phyloP scores from a whole-genome alignment of 306 rosid genomes.

The Inga laurina region DNA sequence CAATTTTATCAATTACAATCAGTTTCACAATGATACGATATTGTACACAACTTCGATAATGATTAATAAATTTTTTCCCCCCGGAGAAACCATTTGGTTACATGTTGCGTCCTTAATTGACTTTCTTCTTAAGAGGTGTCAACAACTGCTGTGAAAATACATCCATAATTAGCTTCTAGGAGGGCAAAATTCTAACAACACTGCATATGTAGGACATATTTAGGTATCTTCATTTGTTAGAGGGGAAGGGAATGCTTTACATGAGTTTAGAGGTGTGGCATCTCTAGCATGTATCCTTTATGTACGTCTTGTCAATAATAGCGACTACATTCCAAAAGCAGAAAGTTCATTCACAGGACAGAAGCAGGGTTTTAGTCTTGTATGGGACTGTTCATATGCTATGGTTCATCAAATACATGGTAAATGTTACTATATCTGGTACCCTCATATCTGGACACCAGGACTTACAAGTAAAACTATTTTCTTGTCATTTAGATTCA shows the following conservation, averaged over 20 bases:
- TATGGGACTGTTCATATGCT: too few species aligned
- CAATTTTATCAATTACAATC: slow-evolving; percentile 23
- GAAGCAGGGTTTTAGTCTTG: background rate
- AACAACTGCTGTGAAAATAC: background rate
- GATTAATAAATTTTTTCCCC: background rate
- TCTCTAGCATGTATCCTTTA: too few species aligned
- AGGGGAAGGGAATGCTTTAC: background rate
- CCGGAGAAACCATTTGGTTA: background rate
- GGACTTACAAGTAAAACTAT: too few species aligned
- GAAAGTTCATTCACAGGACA: background rate
- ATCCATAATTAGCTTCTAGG: background rate
- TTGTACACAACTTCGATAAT: background rate
- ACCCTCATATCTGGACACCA: too few species aligned
- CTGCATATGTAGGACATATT: background rate
- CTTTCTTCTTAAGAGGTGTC: background rate
- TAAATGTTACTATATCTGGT: too few species aligned
- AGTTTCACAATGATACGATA: background rate
- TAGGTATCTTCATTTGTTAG: background rate
- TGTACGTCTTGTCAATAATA: background rate
- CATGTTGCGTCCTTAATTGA: background rate
- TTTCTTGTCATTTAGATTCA: too few species aligned
- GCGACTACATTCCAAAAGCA: too few species aligned
- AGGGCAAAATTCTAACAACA: background rate
- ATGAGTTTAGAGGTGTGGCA: background rate
- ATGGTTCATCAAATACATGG: too few species aligned